Percentiles rank a stretch among this genome's conserved stretches.
phyloP scores from a whole-genome alignment of 495 filamentous ascomycete species.

The Stereocaulon alpinum region DNA sequence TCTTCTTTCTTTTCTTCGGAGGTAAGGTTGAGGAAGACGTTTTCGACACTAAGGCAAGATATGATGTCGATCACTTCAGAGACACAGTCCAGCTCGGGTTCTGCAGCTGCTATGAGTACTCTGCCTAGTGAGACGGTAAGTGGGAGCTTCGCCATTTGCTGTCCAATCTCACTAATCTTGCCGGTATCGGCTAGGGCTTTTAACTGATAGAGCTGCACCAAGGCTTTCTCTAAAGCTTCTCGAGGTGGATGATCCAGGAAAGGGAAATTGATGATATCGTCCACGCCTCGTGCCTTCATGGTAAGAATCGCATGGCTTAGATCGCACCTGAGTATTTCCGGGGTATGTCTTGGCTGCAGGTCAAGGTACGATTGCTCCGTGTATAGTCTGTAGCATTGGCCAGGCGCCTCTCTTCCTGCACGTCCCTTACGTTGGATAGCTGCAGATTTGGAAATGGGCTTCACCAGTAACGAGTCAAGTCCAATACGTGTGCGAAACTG shows the following conservation, averaged over 20 bases:
- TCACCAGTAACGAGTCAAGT: slow-evolving; percentile 82
- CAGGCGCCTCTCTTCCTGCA: slow-evolving; percentile 83
- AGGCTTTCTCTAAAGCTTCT: slow-evolving; percentile 70
- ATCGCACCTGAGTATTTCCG: slow-evolving; percentile 88
- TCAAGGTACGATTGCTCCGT: slow-evolving; percentile 66
- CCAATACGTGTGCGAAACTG: slow-evolving; percentile 77
- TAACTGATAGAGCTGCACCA: slow-evolving; percentile 69
- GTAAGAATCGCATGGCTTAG: slow-evolving; percentile 75
- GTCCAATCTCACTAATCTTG: slow-evolving; percentile 60
- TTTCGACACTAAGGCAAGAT: slow-evolving; percentile 77
- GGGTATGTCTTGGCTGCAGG: slow-evolving; percentile 63
- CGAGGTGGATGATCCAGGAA: slow-evolving; percentile 72
- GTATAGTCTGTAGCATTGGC: slow-evolving; percentile 84
- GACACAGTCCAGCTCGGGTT: slow-evolving; percentile 57
- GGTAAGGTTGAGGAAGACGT: slow-evolving; percentile 69
- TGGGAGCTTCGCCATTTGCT: slow-evolving; percentile 71
- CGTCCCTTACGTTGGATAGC: slow-evolving; percentile 88
- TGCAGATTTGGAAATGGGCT: slow-evolving; percentile 85
- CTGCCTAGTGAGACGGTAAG: slow-evolving; percentile 72
- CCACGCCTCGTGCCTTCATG: slow-evolving; percentile 85
- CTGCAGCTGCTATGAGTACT: slow-evolving; percentile 70
- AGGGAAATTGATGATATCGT: slow-evolving; percentile 74
- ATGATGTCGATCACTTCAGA: slow-evolving; percentile 86
- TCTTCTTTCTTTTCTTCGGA: slow-evolving; percentile 75
- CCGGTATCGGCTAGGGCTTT: slow-evolving; percentile 65